Evolutionary conservation across 495 filamentous ascomycete genomes (phyloP).

Genomic region (Neurospora sp.): DNA sequence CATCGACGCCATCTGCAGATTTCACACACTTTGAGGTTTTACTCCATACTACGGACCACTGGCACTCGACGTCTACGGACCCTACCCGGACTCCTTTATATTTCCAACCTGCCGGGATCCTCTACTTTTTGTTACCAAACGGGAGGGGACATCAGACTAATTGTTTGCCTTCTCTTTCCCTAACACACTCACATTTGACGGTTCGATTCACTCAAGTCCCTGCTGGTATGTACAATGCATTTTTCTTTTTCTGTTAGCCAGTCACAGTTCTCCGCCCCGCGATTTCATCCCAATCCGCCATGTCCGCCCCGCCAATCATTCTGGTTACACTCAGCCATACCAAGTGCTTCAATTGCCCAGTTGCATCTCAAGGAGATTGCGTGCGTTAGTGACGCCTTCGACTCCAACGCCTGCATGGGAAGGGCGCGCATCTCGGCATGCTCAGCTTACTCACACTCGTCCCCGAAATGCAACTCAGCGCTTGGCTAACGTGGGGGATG

Average conservation of each 20-base stretch:
- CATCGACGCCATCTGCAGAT: background rate
- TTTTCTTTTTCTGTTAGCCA: background rate
- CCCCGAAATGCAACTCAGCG: background rate
- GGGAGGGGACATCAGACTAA: background rate
- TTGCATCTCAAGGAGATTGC: constrained; percentile 15
- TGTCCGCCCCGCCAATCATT: background rate
- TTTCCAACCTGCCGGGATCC: background rate
- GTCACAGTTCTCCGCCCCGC: background rate
- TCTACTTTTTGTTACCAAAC: background rate
- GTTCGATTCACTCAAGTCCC: background rate
- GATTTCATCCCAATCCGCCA: background rate
- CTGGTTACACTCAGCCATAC: background rate
- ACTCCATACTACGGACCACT: background rate
- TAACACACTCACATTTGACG: background rate
- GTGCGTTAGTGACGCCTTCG: constrained; percentile 22
- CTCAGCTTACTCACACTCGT: background rate
- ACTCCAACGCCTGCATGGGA: background rate
- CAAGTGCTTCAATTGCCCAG: constrained; percentile 6
- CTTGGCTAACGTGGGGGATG: background rate
- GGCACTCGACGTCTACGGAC: background rate
- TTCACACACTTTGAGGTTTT: background rate
- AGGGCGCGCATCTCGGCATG: background rate
- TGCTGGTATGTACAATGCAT: background rate
- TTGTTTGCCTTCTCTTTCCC: background rate
- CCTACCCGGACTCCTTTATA: background rate